Conservation (phyloP, 2,329 filamentous ascomycete genomes). For the Fusarium keratoplasticum region DNA sequence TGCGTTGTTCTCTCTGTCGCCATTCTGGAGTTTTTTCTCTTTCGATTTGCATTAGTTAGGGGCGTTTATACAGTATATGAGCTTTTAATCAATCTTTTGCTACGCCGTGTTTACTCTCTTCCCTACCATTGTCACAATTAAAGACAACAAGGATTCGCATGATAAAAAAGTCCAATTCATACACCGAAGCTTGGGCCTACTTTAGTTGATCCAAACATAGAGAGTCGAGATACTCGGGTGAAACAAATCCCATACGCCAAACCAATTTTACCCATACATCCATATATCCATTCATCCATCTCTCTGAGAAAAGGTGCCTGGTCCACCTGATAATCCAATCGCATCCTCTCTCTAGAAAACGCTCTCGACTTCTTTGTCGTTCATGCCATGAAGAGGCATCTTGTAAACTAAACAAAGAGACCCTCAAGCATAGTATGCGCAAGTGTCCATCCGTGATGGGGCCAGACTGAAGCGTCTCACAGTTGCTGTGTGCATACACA, state of each 20-base stretch:
- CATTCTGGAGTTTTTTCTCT: constrained; percentile 36
- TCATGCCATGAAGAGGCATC: neutral
- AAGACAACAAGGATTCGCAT: neutral
- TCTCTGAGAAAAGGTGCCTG: constrained; percentile 31
- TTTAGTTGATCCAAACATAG: neutral
- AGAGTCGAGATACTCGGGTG: neutral
- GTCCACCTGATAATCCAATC: constrained; percentile 32
- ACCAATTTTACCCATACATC: constrained; percentile 6
- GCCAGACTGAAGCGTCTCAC: neutral
- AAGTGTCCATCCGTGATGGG: neutral
- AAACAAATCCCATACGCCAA: constrained; percentile 37
- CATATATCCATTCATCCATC: neutral
- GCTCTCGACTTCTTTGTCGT: neutral
- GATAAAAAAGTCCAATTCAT: neutral
- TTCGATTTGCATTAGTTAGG: constrained; percentile 40
- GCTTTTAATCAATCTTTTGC: constrained; percentile 43
- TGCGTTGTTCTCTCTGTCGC: constrained; percentile 21
- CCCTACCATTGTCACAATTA: neutral
- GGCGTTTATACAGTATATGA: constrained; percentile 47
- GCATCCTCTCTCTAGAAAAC: neutral
- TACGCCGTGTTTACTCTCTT: neutral
- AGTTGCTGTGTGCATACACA: neutral
- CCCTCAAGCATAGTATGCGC: neutral
- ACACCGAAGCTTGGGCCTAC: neutral
- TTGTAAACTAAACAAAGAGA: neutral